Percentiles rank a stretch among this genome's conserved stretches.
phyloP scores from a whole-genome alignment of 768 basidiomycete species.

The Kwoniella newhampshirensis region DNA sequence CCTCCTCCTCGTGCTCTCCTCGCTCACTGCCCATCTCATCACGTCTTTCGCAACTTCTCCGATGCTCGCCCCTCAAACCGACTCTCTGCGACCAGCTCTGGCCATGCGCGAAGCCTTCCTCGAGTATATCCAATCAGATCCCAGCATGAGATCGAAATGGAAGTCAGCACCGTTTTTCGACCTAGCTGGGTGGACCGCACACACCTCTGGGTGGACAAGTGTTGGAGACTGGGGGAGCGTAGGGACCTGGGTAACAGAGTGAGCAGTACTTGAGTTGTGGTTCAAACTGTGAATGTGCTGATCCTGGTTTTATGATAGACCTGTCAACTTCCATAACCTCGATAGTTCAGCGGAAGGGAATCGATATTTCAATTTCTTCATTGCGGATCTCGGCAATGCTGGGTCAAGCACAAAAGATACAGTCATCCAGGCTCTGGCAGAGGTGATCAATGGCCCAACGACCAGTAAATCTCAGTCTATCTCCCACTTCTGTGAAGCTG shows the following conservation, averaged over 20 bases:
- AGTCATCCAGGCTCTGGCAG: slow-evolving; percentile 20
- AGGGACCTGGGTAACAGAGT: slow-evolving; percentile 36
- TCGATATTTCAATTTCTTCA: slow-evolving; percentile 16
- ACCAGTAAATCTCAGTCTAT: slow-evolving; percentile 17
- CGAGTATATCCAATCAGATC: slow-evolving; percentile 18
- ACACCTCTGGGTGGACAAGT: slow-evolving; percentile 29
- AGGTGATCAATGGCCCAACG: slow-evolving; percentile 21
- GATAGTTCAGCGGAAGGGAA: slow-evolving; percentile 28
- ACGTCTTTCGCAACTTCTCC: slow-evolving; percentile 24
- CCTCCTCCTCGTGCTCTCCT: slow-evolving; percentile 28
- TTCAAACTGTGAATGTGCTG: not conserved
- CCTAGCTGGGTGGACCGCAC: slow-evolving; percentile 19
- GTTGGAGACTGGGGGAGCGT: slow-evolving; percentile 22
- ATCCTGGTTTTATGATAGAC: slow-evolving; percentile 13
- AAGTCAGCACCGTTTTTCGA: slow-evolving; percentile 6
- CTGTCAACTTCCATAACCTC: slow-evolving; percentile 37
- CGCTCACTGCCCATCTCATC: slow-evolving; percentile 36
- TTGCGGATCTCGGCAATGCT: slow-evolving; percentile 26
- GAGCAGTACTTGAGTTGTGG: slow-evolving; percentile 3
- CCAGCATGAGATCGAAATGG: slow-evolving; percentile 3
- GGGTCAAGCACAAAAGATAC: not conserved
- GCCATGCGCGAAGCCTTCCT: slow-evolving; percentile 30
- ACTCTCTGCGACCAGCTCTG: slow-evolving; percentile 21
- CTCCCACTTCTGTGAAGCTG: too few species aligned
- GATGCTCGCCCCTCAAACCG: slow-evolving; percentile 18